phyloP scores from a whole-genome alignment of 1,284 basidiomycete genomes.

The Malassezia arunalokei region DNA sequence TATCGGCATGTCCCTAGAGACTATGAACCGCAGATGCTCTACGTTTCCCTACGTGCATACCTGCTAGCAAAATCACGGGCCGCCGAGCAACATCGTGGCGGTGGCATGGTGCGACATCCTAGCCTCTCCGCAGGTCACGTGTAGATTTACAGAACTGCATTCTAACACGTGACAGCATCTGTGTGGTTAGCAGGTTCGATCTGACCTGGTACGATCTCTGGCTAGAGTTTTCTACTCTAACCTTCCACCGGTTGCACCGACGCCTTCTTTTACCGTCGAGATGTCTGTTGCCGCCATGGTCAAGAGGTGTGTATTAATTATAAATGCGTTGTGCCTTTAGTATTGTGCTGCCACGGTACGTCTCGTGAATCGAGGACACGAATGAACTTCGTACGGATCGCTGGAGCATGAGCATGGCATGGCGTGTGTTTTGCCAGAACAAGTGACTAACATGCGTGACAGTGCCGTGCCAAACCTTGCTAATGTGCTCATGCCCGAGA shows the following conservation, averaged over 20 bases:
- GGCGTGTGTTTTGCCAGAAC: too few species aligned
- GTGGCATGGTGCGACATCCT: too few species aligned
- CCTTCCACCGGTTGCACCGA: constrained; percentile 16
- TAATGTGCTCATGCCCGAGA: constrained; percentile 45
- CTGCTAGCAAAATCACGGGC: too few species aligned
- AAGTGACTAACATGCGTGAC: not conserved
- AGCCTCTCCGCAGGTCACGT: not conserved
- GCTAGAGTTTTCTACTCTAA: constrained; percentile 14
- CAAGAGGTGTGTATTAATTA: constrained; percentile 21
- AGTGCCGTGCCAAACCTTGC: constrained; percentile 40
- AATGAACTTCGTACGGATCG: not conserved
- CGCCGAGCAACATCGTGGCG: too few species aligned
- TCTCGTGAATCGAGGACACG: not conserved
- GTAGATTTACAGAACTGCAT: constrained; percentile 2
- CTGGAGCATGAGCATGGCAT: too few species aligned
- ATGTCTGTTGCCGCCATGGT: constrained; percentile 28
- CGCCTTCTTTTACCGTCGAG: constrained; percentile 19
- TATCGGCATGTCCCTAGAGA: too few species aligned
- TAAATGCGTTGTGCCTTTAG: not conserved
- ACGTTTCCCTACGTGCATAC: too few species aligned
- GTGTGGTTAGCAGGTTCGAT: not conserved
- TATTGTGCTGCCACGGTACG: not conserved
- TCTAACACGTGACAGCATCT: not conserved
- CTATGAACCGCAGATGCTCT: too few species aligned
- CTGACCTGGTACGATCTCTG: not conserved